These are phyloP conservation scores for Elsinoe fawcettii DNA, from an alignment of 2,329 filamentous ascomycete species.

Conservation along the genomic window DNA sequence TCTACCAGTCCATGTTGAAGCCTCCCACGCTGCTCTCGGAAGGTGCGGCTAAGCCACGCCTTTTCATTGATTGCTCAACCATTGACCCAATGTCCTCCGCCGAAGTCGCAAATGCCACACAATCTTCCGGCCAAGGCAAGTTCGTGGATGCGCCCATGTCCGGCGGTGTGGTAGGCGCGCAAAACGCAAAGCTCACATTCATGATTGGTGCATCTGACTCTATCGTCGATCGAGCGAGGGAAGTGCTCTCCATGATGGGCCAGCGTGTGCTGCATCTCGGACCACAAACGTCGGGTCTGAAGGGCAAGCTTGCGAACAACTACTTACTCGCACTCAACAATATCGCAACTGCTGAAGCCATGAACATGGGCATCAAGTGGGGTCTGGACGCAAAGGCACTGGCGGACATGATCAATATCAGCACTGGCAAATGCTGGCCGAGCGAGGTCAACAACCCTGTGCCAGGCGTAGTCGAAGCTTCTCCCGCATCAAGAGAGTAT, in stretches of 20 bases:
- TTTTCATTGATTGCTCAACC: conserved; percentile 95
- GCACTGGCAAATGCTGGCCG: conserved; percentile 93
- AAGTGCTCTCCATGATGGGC: conserved; percentile 74
- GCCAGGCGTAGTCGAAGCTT: conserved; percentile 66
- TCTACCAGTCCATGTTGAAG: conserved; percentile 69
- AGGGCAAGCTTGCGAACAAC: conserved; percentile 94
- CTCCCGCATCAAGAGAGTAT: conserved; percentile 68
- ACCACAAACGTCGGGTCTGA: conserved; percentile 72
- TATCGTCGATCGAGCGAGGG: conserved; percentile 57
- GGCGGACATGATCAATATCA: conserved; percentile 81
- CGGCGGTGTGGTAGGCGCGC: conserved; percentile 85
- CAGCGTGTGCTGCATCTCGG: conserved; percentile 80
- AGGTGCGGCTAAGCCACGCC: conserved; percentile 49
- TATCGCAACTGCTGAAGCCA: conserved; percentile 60
- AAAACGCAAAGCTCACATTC: conserved; percentile 82
- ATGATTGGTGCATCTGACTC: conserved; percentile 72
- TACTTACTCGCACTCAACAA: conserved; percentile 94
- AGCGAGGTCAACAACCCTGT: conserved; percentile 95
- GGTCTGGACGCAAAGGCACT: conserved; percentile 59
- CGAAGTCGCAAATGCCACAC: conserved; percentile 64
- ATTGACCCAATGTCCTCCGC: conserved; percentile 85
- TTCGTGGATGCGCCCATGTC: conserved; percentile 98
- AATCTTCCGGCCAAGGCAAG: conserved; percentile 57
- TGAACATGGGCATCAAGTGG: conserved; percentile 58
- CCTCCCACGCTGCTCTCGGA: conserved; percentile 45